Conservation (phyloP, 805 yeast genomes). For the Middelhovenomyces tepae region DNA sequence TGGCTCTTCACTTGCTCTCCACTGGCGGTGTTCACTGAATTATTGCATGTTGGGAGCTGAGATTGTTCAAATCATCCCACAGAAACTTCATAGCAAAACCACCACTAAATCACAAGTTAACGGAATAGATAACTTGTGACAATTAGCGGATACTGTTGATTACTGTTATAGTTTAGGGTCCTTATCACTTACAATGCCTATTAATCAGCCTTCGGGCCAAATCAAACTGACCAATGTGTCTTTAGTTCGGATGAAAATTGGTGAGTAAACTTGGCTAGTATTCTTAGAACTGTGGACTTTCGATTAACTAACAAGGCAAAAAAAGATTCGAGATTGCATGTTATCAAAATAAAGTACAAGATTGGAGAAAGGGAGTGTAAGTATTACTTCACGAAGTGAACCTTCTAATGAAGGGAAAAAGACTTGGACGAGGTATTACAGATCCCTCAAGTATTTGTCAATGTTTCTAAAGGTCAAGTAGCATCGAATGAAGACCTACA, state of each 20-base stretch:
- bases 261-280: background rate
- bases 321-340: slow-evolving; percentile 93
- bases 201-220: slow-evolving; percentile 83
- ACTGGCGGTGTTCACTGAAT: too few relatives aligned
- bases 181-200: too few relatives aligned
- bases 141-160: too few relatives aligned
- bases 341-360: slow-evolving; percentile 94
- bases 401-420: slow-evolving; percentile 45
- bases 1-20: too few relatives aligned
- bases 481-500: slow-evolving; percentile 80
- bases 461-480: slow-evolving; percentile 89
- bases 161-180: too few relatives aligned
- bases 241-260: slow-evolving; percentile 62
- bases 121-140: too few relatives aligned
- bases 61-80: too few relatives aligned
- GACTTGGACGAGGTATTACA: slow-evolving; percentile 94
- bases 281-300: background rate
- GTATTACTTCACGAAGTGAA: slow-evolving; percentile 12
- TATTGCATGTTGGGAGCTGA: too few relatives aligned
- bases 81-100: too few relatives aligned
- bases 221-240: slow-evolving; percentile 92
- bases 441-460: slow-evolving; percentile 86
- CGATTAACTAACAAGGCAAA: slow-evolving; percentile 31
- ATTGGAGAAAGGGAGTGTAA: slow-evolving; percentile 69
- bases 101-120: too few relatives aligned